A percentile compares a stretch with the other conserved stretches of the same genome.
Evolutionary conservation across 1,139 yeast genomes (phyloP).

Genomic region (Saccharomycopsis crataegensis): DNA sequence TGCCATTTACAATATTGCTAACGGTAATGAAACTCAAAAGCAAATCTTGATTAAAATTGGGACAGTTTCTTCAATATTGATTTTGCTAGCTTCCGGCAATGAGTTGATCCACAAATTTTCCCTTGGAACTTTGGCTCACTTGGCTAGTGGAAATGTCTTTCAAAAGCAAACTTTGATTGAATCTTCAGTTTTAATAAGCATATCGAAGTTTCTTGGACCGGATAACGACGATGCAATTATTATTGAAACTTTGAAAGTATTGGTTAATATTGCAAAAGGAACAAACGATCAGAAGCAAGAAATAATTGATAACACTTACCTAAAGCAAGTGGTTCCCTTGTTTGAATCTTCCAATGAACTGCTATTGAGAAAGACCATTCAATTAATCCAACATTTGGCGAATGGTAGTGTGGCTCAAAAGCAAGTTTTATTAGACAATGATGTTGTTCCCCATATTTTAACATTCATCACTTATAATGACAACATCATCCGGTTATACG

Average conservation of each 20-base stretch:
- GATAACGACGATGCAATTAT: constrained; percentile 16
- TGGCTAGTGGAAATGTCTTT: constrained; percentile 18
- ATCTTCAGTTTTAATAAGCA: constrained; percentile 2
- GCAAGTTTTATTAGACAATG: constrained; percentile 18
- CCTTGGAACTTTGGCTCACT: constrained; percentile 14
- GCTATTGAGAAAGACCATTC: constrained; percentile 15
- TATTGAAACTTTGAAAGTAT: constrained; percentile 13
- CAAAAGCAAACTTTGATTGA: constrained; percentile 19
- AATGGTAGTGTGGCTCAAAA: constrained; percentile 14
- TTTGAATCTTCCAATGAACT: constrained; percentile 18
- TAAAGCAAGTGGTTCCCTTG: constrained; percentile 10
- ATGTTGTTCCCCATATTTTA: constrained; percentile 19
- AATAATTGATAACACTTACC: constrained; percentile 12
- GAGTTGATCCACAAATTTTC: constrained; percentile 18
- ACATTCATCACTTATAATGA: constrained; percentile 18
- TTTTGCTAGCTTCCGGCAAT: constrained; percentile 13
- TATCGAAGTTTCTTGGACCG: constrained; percentile 9
- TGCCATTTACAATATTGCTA: constrained; percentile 18
- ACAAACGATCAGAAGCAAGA: constrained; percentile 19
- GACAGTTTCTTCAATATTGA: constrained; percentile 9
- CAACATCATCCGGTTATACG: constrained; percentile 14
- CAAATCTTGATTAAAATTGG: constrained; percentile 18
- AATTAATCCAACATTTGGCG: constrained; percentile 18
- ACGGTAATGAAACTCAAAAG: constrained; percentile 18
- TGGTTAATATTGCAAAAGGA: constrained; percentile 19